A percentile compares a stretch with the other conserved stretches of the same genome.
Conservation (phyloP, 805 yeast species). For the Priceomyces haplophilus region DNA sequence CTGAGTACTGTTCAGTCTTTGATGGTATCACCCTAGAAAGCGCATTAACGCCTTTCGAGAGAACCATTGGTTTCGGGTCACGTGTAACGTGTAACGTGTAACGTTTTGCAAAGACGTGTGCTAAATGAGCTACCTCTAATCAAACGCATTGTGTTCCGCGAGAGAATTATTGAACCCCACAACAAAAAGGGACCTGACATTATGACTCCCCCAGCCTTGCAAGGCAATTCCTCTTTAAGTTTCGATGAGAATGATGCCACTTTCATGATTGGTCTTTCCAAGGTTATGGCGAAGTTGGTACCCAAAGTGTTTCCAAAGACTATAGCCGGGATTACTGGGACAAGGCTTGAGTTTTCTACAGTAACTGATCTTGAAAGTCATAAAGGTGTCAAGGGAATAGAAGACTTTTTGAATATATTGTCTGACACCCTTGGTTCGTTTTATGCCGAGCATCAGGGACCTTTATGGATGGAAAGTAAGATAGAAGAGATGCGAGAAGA, state of each 20-base stretch:
- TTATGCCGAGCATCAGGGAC: conserved; percentile 30
- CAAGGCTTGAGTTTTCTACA: conserved; percentile 5
- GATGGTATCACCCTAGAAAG: too few relatives aligned
- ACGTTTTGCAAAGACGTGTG: too few relatives aligned
- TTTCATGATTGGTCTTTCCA: conserved; percentile 15
- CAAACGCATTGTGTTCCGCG: too few relatives aligned
- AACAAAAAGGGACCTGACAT: too few relatives aligned
- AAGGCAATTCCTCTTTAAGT: too few relatives aligned
- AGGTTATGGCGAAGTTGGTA: conserved; percentile 7
- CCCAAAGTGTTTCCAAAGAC: conserved; percentile 8
- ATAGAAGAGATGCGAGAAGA: conserved; percentile 44
- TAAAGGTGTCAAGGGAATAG: not conserved
- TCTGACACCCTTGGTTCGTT: conserved; percentile 25
- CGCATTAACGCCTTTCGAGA: too few relatives aligned
- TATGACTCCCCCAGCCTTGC: too few relatives aligned
- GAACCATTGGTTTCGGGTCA: too few relatives aligned
- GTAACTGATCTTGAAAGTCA: not conserved
- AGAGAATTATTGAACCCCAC: too few relatives aligned
- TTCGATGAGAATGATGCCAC: conserved; percentile 9
- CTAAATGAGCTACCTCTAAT: too few relatives aligned
- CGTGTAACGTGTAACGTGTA: too few relatives aligned
- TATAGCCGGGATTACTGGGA: not conserved
- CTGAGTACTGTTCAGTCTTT: too few relatives aligned
- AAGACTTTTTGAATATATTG: conserved; percentile 20
- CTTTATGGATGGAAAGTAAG: conserved; percentile 42